These are phyloP conservation scores for Flaveria bidentis DNA, from an alignment of 129 eudicot genomes.

Conservation along the genomic window DNA sequence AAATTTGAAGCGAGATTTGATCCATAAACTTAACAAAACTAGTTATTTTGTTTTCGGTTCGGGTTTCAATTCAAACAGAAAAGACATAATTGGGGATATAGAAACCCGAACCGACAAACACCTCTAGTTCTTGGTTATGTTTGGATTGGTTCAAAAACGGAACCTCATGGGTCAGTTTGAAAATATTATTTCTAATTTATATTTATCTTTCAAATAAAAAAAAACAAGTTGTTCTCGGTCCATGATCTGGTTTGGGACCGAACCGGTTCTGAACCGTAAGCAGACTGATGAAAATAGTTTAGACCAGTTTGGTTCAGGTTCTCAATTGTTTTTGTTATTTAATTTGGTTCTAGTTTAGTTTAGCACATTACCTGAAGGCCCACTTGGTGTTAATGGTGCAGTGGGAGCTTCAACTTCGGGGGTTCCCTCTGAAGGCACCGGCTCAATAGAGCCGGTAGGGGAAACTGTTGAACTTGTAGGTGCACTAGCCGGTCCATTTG, in stretches of 20 bases:
- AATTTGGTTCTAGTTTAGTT: background rate
- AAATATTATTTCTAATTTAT: too few species aligned
- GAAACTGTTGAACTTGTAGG: conserved; percentile 36
- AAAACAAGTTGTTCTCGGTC: too few species aligned
- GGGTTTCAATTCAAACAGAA: background rate
- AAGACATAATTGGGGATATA: too few species aligned
- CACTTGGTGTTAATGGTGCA: conserved; percentile 27
- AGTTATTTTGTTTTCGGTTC: background rate
- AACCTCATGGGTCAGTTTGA: too few species aligned
- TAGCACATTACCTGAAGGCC: conserved; percentile 31
- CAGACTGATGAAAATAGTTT: too few species aligned
- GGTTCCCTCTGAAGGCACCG: conserved; percentile 31
- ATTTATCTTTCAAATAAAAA: too few species aligned
- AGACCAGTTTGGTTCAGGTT: too few species aligned
- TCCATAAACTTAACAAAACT: too few species aligned
- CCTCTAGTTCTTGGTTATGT: background rate
- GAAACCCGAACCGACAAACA: too few species aligned
- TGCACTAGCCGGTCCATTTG: conserved; percentile 31
- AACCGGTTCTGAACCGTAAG: too few species aligned
- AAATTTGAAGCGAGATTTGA: background rate
- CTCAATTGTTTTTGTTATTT: background rate
- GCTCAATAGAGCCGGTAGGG: conserved; percentile 19
- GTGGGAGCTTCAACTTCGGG: conserved; percentile 35
- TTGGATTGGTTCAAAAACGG: too few species aligned
- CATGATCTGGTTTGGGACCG: too few species aligned